Evolutionary conservation across 2,329 filamentous ascomycete species (phyloP).

Genomic region (Penicillium vulpinum): DNA sequence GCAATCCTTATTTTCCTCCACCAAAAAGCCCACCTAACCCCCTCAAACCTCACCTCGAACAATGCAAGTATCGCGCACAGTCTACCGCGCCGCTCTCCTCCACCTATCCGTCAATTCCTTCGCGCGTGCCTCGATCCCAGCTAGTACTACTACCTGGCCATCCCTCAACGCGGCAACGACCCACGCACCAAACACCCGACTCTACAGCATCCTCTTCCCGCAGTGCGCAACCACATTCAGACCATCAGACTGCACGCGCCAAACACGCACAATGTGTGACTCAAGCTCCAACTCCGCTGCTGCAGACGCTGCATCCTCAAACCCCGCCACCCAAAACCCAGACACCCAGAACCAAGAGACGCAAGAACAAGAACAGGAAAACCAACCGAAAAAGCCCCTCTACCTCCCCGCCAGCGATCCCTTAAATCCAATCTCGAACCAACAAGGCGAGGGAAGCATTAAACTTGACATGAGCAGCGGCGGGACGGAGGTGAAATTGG

Average conservation of each 20-base stretch:
- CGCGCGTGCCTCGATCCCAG: constrained; percentile 21
- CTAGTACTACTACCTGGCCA: neutral
- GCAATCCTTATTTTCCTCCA: constrained; percentile 3
- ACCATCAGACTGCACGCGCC: constrained; percentile 10
- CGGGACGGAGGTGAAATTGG: constrained; percentile 56
- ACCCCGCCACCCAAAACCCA: neutral
- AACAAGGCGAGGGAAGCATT: constrained; percentile 57
- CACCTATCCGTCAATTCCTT: constrained; percentile 25
- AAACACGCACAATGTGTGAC: constrained; percentile 26
- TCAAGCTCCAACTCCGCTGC: neutral
- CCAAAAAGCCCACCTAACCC: neutral
- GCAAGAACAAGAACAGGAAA: constrained; percentile 11
- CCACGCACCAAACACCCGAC: constrained; percentile 15
- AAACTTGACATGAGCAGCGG: constrained; percentile 68
- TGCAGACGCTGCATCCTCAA: neutral
- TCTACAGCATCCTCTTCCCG: constrained; percentile 29
- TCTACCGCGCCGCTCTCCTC: constrained; percentile 31
- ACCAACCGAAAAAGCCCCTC: constrained; percentile 4
- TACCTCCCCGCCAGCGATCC: constrained; percentile 69
- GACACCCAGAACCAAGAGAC: constrained; percentile 3
- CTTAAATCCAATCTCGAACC: constrained; percentile 60
- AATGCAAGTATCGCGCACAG: constrained; percentile 32
- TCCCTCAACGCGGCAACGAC: constrained; percentile 6
- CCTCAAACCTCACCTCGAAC: neutral
- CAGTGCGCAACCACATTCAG: constrained; percentile 24